Evolutionary conservation across 305 asterid genomes (phyloP).

Genomic region (Fraxinus nigra): DNA sequence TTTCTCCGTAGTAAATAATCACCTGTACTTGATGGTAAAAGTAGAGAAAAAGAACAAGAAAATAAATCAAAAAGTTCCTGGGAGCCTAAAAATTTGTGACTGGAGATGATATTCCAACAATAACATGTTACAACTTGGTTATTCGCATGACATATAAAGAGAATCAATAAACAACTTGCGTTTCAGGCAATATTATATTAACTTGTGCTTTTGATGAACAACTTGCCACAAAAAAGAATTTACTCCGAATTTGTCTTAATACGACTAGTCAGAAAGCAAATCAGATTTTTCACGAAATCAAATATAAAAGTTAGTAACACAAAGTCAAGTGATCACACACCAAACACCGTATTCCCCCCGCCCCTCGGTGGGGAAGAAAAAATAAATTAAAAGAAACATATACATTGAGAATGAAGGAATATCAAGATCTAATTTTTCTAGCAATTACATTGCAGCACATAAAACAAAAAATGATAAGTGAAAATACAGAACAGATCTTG

Average conservation of each 20-base stretch:
- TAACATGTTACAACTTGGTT: conserved; percentile 7
- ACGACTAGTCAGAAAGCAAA: conserved; percentile 15
- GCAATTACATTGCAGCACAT: background rate
- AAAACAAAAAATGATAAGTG: background rate
- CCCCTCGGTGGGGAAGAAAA: background rate
- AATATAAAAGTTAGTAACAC: background rate
- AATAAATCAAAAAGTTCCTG: background rate
- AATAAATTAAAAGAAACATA: background rate
- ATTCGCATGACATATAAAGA: conserved; percentile 14
- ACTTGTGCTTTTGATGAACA: conserved; percentile 1
- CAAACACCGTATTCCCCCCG: background rate
- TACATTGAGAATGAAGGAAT: background rate
- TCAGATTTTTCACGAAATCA: conserved; percentile 19
- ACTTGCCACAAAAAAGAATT: conserved; percentile 16
- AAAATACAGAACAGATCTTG: background rate
- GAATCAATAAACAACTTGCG: conserved; percentile 1
- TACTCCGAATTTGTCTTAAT: conserved; percentile 12
- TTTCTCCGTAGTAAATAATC: conserved; percentile 28
- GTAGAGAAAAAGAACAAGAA: background rate
- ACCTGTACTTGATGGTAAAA: conserved; percentile 25
- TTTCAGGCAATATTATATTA: background rate
- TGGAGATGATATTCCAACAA: conserved; percentile 5
- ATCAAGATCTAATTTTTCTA: background rate
- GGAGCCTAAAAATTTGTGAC: background rate
- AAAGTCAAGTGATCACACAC: conserved; percentile 17